These are phyloP conservation scores for Debaryomyces singareniensis DNA, from an alignment of 1,139 yeast species.

Conservation along the genomic window DNA sequence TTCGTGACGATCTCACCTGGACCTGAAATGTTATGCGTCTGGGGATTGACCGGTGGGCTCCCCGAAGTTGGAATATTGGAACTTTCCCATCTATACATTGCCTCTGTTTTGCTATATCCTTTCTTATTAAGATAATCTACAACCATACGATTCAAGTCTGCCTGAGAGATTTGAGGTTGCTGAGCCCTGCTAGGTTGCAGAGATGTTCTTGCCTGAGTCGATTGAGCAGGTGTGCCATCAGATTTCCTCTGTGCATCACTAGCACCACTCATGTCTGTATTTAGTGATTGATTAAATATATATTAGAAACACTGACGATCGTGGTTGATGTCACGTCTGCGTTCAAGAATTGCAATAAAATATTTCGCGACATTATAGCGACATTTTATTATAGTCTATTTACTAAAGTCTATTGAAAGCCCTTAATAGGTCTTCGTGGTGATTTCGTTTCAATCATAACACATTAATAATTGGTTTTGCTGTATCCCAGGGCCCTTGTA, in stretches of 20 bases:
- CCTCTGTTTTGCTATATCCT: slow-evolving; percentile 92
- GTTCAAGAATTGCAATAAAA: background rate
- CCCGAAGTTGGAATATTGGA: slow-evolving; percentile 59
- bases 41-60: slow-evolving; percentile 44
- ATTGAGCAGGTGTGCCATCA: slow-evolving; percentile 1
- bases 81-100: slow-evolving; percentile 85
- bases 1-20: slow-evolving; percentile 28
- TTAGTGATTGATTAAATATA: no score
- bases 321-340: no score
- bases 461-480: slow-evolving; percentile 54
- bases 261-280: background rate
- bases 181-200: slow-evolving; percentile 10
- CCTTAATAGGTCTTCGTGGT: no score
- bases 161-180: slow-evolving; percentile 48
- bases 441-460: background rate
- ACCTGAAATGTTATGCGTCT: slow-evolving; percentile 33
- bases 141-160: slow-evolving; percentile 84
- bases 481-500: slow-evolving; percentile 93
- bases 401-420: no score
- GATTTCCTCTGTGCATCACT: background rate
- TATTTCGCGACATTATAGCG: slow-evolving; percentile 4
- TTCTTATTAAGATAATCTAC: slow-evolving; percentile 87
- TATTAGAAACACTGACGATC: no score
- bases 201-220: slow-evolving; percentile 7
- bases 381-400: slow-evolving; percentile 1